These are phyloP conservation scores for Zea mays DNA, from an alignment of 176 grass and related monocot species.

Conservation along the genomic window Zm-B73-REFERENCE-NAM-5.0 NC_050098.1:229236001-229236500, in stretches of 20 bases:
- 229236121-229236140: background rate
- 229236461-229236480: background rate
- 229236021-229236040: conserved; percentile 18
- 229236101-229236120: conserved; percentile 14
- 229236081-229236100: conserved; percentile 20
- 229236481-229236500: background rate
- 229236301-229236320: conserved; percentile 53
- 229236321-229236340: conserved; percentile 61
- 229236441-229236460: background rate
- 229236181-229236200: conserved; percentile 18
- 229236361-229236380: conserved; percentile 50
- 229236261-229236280: conserved; percentile 61
- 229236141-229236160: conserved; percentile 40
- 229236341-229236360: conserved; percentile 28
- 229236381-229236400: conserved; percentile 73
- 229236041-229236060: conserved; percentile 60
- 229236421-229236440: background rate
- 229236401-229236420: background rate
- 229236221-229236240: background rate
- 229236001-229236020: background rate
- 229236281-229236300: conserved; percentile 79
- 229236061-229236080: background rate
- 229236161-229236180: conserved; percentile 4
- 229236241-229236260: background rate
- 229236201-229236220: background rate